Conservation (phyloP, 345 rosid genomes). For the Eucalyptus guilfoylei region DNA sequence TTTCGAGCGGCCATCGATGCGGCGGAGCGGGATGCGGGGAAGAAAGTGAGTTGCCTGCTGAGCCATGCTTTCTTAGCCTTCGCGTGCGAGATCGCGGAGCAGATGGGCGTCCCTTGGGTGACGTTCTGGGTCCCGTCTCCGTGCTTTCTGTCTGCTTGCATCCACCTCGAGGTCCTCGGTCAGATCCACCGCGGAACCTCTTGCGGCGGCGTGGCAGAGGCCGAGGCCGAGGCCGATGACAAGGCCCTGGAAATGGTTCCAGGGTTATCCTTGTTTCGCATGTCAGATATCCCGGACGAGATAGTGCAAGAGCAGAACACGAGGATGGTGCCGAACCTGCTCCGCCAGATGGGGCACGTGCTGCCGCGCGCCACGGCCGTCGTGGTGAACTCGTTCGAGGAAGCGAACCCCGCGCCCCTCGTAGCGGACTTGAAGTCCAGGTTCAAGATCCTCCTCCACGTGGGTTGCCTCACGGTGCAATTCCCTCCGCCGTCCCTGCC, state of each 20-base stretch:
- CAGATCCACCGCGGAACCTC: not conserved
- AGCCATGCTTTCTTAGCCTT: slow-evolving; percentile 26
- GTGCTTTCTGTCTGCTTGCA: slow-evolving; percentile 18
- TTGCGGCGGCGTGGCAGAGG: not conserved
- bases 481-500: not conserved
- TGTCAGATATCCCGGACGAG: not conserved
- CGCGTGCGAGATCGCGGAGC: slow-evolving; percentile 15
- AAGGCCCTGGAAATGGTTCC: not conserved
- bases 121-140: slow-evolving; percentile 24
- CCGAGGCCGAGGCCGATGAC: not conserved
- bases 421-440: not conserved
- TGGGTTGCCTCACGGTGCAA: not conserved
- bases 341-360: not conserved
- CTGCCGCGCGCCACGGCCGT: not conserved
- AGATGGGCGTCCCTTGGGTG: slow-evolving; percentile 32
- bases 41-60: slow-evolving; percentile 10
- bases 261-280: not conserved
- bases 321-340: not conserved
- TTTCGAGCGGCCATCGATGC: slow-evolving; percentile 4
- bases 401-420: not conserved
- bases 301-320: not conserved
- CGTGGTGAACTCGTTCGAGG: not conserved
- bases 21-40: slow-evolving; percentile 2
- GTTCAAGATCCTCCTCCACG: not conserved
- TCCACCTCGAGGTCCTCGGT: slow-evolving; percentile 9